These are phyloP conservation scores for Barnettozyma botsteinii DNA, from an alignment of 805 yeast genomes.

Conservation along the genomic window DNA sequence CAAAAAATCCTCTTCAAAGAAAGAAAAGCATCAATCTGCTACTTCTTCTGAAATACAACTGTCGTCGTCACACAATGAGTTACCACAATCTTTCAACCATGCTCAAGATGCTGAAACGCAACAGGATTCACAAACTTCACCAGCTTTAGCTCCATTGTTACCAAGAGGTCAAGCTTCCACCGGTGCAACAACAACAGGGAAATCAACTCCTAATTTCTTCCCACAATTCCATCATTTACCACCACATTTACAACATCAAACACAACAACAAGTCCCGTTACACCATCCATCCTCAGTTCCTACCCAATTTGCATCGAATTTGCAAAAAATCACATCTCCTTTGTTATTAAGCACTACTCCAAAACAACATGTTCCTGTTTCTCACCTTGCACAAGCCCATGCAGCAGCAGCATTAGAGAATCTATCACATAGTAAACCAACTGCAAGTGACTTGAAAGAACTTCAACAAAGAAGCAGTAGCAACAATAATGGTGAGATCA, in stretches of 20 bases:
- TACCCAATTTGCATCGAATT: constrained; percentile 61
- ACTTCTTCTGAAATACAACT: not conserved
- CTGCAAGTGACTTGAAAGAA: constrained; percentile 5
- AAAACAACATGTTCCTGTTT: constrained; percentile 30
- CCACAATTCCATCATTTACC: constrained; percentile 27
- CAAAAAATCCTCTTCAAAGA: constrained; percentile 10
- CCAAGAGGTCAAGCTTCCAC: constrained; percentile 26
- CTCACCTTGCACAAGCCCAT: constrained; percentile 25
- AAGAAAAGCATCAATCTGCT: not conserved
- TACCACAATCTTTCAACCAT: not conserved
- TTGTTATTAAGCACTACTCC: constrained; percentile 46
- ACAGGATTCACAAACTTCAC: constrained; percentile 24
- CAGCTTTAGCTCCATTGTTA: constrained; percentile 35
- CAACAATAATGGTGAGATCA: too few relatives aligned
- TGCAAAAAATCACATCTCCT: constrained; percentile 61
- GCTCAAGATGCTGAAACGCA: constrained; percentile 8
- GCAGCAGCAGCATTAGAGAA: constrained; percentile 27
- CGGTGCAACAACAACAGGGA: constrained; percentile 7
- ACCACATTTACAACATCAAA: constrained; percentile 21
- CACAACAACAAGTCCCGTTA: constrained; percentile 24
- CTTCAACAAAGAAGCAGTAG: not conserved
- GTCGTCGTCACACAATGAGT: not conserved
- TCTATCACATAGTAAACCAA: constrained; percentile 14
- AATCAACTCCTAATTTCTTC: constrained; percentile 16
- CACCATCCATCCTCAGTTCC: constrained; percentile 65